Conservation (phyloP, 176 grass and related monocot genomes). For the Triticum turgidum region DNA sequence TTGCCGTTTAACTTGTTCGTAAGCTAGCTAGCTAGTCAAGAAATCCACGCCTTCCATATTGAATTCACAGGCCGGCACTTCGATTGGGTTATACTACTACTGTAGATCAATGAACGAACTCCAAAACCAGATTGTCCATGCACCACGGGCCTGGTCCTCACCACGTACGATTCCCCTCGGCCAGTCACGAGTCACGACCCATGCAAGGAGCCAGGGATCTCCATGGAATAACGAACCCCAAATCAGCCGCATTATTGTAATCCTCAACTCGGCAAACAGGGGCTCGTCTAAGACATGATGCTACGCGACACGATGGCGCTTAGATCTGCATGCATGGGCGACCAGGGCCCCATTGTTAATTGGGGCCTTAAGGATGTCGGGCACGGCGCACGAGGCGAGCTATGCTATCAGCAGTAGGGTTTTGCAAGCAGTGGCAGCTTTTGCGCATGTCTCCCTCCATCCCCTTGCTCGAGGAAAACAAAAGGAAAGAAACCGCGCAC, state of each 20-base stretch:
- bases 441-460: conserved; percentile 82
- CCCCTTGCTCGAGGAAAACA: conserved; percentile 26
- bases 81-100: conserved; percentile 10
- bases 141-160: conserved; percentile 29
- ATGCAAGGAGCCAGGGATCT: conserved; percentile 58
- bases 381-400: conserved; percentile 39
- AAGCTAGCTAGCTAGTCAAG: background rate
- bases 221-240: conserved; percentile 30
- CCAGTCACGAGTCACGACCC: conserved; percentile 78
- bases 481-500: conserved; percentile 39
- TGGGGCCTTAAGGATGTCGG: conserved; percentile 78
- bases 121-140: conserved; percentile 31
- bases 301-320: conserved; percentile 86
- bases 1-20: conserved; percentile 50
- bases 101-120: background rate
- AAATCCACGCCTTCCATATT: conserved; percentile 8
- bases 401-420: background rate
- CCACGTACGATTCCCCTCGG: conserved; percentile 38
- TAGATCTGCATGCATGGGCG: conserved; percentile 73
- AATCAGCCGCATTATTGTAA: conserved; percentile 41
- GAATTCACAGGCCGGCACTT: conserved; percentile 22
- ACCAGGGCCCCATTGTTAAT: conserved; percentile 72
- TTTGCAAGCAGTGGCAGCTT: conserved; percentile 88
- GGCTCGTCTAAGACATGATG: conserved; percentile 83
- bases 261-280: conserved; percentile 32